Conservation (phyloP, 2,329 filamentous ascomycete species). For the Stromatinia cepivora region DNA sequence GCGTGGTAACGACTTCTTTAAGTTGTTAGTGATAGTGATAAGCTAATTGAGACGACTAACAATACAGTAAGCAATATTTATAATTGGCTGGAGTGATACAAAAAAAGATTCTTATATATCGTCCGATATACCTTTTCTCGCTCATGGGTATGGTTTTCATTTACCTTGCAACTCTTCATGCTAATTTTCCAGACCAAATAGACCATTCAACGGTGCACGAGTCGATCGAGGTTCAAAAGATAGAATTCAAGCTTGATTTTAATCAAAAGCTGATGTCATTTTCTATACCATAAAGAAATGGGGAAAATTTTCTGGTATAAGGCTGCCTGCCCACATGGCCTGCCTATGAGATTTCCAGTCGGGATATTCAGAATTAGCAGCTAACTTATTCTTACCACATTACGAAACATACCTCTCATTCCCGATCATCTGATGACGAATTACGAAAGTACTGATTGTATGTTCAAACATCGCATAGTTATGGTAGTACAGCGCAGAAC, state of each 20-base stretch:
- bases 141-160: not conserved
- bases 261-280: not conserved
- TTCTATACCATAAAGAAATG: too few species aligned
- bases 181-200: not conserved
- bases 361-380: too few species aligned
- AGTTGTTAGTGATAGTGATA: constrained; percentile 3
- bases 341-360: not conserved
- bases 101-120: not conserved
- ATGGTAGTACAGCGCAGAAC: not conserved
- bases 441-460: not conserved
- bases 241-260: not conserved
- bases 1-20: not conserved
- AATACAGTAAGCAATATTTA: constrained; percentile 7
- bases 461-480: not conserved
- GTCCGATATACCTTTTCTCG: not conserved
- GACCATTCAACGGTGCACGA: not conserved
- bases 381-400: not conserved
- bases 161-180: not conserved
- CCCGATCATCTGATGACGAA: not conserved
- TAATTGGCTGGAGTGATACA: not conserved
- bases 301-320: too few species aligned
- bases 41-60: constrained; percentile 1
- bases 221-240: not conserved
- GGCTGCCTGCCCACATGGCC: not conserved
- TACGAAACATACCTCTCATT: not conserved